These are phyloP conservation scores for Colletotrichum godetiae DNA, from an alignment of 2,329 filamentous ascomycete species.

Conservation along the genomic window DNA sequence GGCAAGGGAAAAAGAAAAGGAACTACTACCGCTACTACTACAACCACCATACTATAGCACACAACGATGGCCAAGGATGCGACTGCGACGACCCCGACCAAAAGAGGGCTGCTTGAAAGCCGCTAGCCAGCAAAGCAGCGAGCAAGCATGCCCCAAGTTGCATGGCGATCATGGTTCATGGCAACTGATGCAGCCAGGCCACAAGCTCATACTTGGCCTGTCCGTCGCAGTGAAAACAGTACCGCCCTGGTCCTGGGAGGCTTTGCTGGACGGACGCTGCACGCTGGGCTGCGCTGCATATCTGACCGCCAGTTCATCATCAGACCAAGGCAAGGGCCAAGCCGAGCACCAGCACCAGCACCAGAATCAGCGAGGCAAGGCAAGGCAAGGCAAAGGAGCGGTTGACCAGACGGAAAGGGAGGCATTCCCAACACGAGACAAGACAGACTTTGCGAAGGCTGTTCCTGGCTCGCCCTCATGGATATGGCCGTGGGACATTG, in stretches of 20 bases:
- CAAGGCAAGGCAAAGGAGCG: constrained; percentile 2
- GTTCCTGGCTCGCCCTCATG: constrained; percentile 9
- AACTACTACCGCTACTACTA: background rate
- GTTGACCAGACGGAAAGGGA: background rate
- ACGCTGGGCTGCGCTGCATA: constrained; percentile 44
- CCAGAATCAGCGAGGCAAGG: background rate
- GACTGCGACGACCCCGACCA: constrained; percentile 10
- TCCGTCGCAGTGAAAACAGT: constrained; percentile 43
- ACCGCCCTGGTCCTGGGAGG: constrained; percentile 40
- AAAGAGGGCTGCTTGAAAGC: constrained; percentile 17
- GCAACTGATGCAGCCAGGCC: constrained; percentile 44
- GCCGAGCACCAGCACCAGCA: constrained; percentile 32
- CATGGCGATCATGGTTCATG: constrained; percentile 54
- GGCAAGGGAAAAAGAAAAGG: background rate
- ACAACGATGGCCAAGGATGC: background rate
- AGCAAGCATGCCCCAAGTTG: constrained; percentile 35
- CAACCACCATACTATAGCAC: background rate
- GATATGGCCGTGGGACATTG: background rate
- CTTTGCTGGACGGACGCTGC: constrained; percentile 34
- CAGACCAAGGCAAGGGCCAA: constrained; percentile 35
- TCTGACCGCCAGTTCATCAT: constrained; percentile 63
- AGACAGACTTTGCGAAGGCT: constrained; percentile 16
- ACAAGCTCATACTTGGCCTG: constrained; percentile 39
- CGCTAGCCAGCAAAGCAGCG: constrained; percentile 34
- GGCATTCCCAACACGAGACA: constrained; percentile 15